Conservation (phyloP, 2,329 filamentous ascomycete species). For the Diaporthe ilicicola region DNA sequence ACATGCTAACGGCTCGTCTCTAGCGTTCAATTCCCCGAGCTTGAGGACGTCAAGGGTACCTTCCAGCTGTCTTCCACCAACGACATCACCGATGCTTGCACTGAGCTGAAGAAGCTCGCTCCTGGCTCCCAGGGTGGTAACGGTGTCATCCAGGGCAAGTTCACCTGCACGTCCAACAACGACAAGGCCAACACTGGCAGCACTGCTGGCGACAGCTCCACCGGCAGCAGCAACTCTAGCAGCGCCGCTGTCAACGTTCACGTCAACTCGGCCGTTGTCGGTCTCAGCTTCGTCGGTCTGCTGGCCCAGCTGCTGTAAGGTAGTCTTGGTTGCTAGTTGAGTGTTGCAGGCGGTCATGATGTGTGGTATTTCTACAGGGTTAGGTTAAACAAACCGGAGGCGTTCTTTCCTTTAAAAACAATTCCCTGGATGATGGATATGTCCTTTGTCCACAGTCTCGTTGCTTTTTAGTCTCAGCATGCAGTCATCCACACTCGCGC, state of each 20-base stretch:
- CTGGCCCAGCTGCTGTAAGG: slow-evolving; percentile 62
- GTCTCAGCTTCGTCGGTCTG: slow-evolving; percentile 55
- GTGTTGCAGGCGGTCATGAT: slow-evolving; percentile 29
- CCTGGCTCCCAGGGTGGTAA: slow-evolving; percentile 48
- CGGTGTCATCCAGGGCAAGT: slow-evolving; percentile 57
- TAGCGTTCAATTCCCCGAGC: slow-evolving; percentile 75
- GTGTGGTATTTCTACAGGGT: slow-evolving; percentile 33
- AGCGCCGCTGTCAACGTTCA: slow-evolving; percentile 54
- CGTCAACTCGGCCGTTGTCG: slow-evolving; percentile 58
- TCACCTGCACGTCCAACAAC: slow-evolving; percentile 60
- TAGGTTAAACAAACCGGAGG: slow-evolving; percentile 36
- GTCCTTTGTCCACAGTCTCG: slow-evolving; percentile 33
- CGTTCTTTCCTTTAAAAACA: slow-evolving; percentile 35
- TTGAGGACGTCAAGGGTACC: slow-evolving; percentile 75
- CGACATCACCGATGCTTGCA: slow-evolving; percentile 66
- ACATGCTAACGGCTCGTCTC: slow-evolving; percentile 41
- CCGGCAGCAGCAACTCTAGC: slow-evolving; percentile 40
- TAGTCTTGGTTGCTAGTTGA: slow-evolving; percentile 23
- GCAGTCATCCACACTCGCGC: slow-evolving; percentile 33
- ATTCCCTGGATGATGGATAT: slow-evolving; percentile 34
- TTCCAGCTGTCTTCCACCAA: slow-evolving; percentile 75
- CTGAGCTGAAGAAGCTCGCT: slow-evolving; percentile 57
- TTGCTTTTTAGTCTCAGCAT: slow-evolving; percentile 33
- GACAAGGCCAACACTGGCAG: slow-evolving; percentile 61
- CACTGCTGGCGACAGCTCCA: slow-evolving; percentile 42